These are phyloP conservation scores for Cordyceps cateniannulata DNA, from an alignment of 2,329 filamentous ascomycete genomes.

Conservation along the genomic window DNA sequence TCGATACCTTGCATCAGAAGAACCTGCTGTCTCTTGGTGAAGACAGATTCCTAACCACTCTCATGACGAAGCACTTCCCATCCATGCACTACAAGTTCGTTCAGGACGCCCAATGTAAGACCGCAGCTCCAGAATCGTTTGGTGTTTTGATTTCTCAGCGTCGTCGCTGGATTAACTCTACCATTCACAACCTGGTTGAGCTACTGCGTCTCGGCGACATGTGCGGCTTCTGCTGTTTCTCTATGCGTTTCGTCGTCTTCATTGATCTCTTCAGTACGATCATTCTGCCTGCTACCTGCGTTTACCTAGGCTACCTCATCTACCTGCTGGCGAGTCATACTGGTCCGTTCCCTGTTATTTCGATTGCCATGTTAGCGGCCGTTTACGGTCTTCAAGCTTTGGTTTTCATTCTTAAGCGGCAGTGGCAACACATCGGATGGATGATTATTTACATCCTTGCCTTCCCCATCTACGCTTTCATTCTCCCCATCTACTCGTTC, in stretches of 20 bases:
- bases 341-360: constrained; percentile 78
- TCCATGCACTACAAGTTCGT: constrained; percentile 95
- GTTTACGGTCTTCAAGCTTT: constrained; percentile 94
- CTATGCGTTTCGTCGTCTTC: constrained; percentile 94
- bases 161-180: constrained; percentile 99
- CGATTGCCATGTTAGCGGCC: constrained; percentile 79
- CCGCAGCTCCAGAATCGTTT: constrained; percentile 91
- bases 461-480: constrained; percentile 86
- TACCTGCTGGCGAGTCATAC: constrained; percentile 63
- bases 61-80: constrained; percentile 98
- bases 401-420: constrained; percentile 92
- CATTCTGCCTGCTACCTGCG: constrained; percentile 81
- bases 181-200: constrained; percentile 91
- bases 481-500: constrained; percentile 94
- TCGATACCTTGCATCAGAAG: constrained; percentile 96
- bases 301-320: constrained; percentile 82
- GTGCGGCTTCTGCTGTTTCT: constrained; percentile 98
- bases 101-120: constrained; percentile 85
- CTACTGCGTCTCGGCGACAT: constrained; percentile 86
- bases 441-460: constrained; percentile 99
- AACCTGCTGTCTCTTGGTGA: constrained; percentile 90
- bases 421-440: constrained; percentile 99
- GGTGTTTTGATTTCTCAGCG: constrained; percentile 92
- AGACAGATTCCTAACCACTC: constrained; percentile 91
- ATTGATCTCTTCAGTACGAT: constrained; percentile 90